Evolutionary conservation across 805 yeast genomes (phyloP).

Genomic region (Metschnikowia santaceciliae): DNA sequence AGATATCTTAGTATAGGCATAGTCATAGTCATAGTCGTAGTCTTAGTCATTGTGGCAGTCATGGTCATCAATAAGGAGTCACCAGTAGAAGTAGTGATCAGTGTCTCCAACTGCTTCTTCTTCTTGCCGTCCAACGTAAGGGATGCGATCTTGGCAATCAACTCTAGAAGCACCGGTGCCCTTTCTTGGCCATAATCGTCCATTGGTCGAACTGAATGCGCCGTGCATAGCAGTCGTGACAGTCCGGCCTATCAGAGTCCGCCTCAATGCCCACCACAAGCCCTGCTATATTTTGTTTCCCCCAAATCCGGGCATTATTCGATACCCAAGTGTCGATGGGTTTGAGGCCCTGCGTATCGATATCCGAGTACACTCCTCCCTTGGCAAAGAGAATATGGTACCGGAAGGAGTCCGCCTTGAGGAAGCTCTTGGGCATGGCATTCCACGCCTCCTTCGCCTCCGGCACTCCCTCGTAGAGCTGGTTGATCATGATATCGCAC

Average conservation of each 20-base stretch:
- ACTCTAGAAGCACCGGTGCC: slow-evolving; percentile 81
- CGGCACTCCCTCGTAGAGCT: slow-evolving; percentile 68
- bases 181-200: slow-evolving; percentile 87
- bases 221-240: slow-evolving; percentile 91
- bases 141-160: slow-evolving; percentile 75
- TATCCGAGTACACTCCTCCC: slow-evolving; percentile 84
- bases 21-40: no score
- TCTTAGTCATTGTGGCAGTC: no score
- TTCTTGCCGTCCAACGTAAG: slow-evolving; percentile 57
- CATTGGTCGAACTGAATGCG: slow-evolving; percentile 95
- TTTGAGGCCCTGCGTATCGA: slow-evolving; percentile 77
- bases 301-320: slow-evolving; percentile 26
- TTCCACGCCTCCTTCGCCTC: slow-evolving; percentile 71
- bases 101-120: slow-evolving; percentile 41
- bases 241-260: slow-evolving; percentile 92
- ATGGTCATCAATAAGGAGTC: no score
- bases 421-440: slow-evolving; percentile 70
- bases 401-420: slow-evolving; percentile 88
- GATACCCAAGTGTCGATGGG: slow-evolving; percentile 77
- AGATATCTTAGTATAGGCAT: no score
- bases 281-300: slow-evolving; percentile 51
- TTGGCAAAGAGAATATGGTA: slow-evolving; percentile 65
- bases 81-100: no score
- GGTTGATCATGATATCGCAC: slow-evolving; percentile 36
- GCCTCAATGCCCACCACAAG: slow-evolving; percentile 91